Evolutionary conservation across 257 asterid genomes (phyloP).

Genomic region (Primulina eburnea): DNA sequence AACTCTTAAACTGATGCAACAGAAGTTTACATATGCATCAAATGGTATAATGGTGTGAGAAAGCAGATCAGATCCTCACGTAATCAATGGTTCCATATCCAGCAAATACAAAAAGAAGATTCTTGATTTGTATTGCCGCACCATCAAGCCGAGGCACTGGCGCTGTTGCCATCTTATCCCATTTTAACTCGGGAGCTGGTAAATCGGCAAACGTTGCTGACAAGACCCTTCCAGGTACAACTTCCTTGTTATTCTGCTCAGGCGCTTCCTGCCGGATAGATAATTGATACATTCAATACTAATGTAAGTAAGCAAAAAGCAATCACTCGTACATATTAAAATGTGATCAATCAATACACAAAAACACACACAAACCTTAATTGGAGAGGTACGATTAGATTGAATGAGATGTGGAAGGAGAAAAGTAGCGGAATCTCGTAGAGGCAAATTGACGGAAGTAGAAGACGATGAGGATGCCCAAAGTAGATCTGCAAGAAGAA

Average conservation of each 20-base stretch:
- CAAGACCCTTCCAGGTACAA: slow-evolving; percentile 46
- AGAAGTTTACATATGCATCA: slow-evolving; percentile 5
- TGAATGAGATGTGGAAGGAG: slow-evolving; percentile 28
- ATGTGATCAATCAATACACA: neutral
- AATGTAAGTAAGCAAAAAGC: neutral
- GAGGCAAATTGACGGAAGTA: slow-evolving; percentile 33
- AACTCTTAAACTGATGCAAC: slow-evolving; percentile 4
- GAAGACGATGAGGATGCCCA: slow-evolving; percentile 64
- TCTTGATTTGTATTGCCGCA: slow-evolving; percentile 77
- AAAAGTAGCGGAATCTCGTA: slow-evolving; percentile 26
- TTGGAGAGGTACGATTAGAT: slow-evolving; percentile 17
- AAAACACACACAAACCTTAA: slow-evolving; percentile 13
- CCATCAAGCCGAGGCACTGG: slow-evolving; percentile 99
- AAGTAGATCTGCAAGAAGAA: slow-evolving; percentile 65
- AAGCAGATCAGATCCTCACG: slow-evolving; percentile 36
- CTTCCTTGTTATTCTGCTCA: slow-evolving; percentile 33
- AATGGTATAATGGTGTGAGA: slow-evolving; percentile 9
- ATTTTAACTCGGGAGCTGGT: slow-evolving; percentile 69
- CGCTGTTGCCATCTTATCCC: slow-evolving; percentile 87
- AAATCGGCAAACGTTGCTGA: slow-evolving; percentile 90
- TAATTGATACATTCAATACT: neutral
- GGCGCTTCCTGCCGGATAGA: slow-evolving; percentile 24
- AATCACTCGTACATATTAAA: neutral
- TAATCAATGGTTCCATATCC: slow-evolving; percentile 94
- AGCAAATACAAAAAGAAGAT: slow-evolving; percentile 87